Evolutionary conservation across 2,329 filamentous ascomycete species (phyloP).

Genomic region (Pyrenophora teres): DNA sequence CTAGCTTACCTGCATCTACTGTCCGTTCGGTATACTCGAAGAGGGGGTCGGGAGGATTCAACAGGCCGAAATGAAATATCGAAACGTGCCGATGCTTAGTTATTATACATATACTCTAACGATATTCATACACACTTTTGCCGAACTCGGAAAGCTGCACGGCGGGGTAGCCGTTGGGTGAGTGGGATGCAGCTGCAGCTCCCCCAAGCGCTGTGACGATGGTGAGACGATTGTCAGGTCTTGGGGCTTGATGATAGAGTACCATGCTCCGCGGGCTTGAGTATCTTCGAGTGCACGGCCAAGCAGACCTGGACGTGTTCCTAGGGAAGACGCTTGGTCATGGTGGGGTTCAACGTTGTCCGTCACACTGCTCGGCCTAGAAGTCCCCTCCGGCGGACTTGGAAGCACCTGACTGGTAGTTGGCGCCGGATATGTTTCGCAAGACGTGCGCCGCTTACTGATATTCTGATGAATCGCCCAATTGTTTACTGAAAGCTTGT

Average conservation of each 20-base stretch:
- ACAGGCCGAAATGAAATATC: constrained; percentile 13
- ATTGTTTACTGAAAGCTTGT: constrained; percentile 23
- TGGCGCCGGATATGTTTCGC: constrained; percentile 40
- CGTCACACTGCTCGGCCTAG: constrained; percentile 25
- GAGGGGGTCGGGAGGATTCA: constrained; percentile 25
- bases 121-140: constrained; percentile 15
- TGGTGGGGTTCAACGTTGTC: constrained; percentile 32
- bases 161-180: constrained; percentile 24
- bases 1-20: constrained; percentile 21
- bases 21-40: constrained; percentile 7
- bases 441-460: constrained; percentile 42
- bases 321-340: constrained; percentile 1
- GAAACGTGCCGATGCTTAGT: constrained; percentile 22
- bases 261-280: too few species aligned
- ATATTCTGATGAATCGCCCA: constrained; percentile 35
- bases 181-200: constrained; percentile 2
- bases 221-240: constrained; percentile 20
- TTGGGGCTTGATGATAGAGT: neutral
- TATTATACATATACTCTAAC: constrained; percentile 16
- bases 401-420: constrained; percentile 23
- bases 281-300: neutral
- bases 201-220: constrained; percentile 20
- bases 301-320: neutral
- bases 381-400: constrained; percentile 34
- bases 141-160: constrained; percentile 29